These are phyloP conservation scores for Neurospora sp. DNA, from an alignment of 495 filamentous ascomycete genomes.

Conservation along the genomic window DNA sequence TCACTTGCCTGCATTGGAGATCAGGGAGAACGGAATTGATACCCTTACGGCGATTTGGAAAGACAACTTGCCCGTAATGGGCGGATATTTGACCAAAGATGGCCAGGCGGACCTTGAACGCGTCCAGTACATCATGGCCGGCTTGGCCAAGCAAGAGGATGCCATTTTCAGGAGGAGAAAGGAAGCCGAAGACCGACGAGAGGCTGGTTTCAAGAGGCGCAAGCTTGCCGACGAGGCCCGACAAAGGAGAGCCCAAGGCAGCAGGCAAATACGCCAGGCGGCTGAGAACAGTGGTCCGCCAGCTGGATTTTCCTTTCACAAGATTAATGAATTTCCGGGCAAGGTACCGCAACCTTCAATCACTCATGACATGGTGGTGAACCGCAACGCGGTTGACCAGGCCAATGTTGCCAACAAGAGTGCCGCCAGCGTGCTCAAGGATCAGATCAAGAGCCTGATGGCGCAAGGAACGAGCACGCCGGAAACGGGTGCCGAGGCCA, in stretches of 20 bases:
- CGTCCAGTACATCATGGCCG: constrained; percentile 80
- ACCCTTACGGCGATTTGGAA: constrained; percentile 92
- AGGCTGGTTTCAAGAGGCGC: constrained; percentile 66
- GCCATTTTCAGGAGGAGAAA: constrained; percentile 82
- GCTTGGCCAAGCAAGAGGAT: constrained; percentile 89
- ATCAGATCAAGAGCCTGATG: constrained; percentile 53
- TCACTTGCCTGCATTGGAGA: constrained; percentile 91
- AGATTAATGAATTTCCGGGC: constrained; percentile 48
- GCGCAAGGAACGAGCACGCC: constrained; percentile 9
- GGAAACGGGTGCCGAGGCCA: neutral
- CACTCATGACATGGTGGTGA: constrained; percentile 84
- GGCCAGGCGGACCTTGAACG: constrained; percentile 79
- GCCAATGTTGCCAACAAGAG: constrained; percentile 88
- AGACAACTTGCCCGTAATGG: constrained; percentile 84
- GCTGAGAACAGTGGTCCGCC: constrained; percentile 13
- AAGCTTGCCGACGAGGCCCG: constrained; percentile 52
- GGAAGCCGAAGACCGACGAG: constrained; percentile 70
- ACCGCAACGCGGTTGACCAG: constrained; percentile 61
- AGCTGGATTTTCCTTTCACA: constrained; percentile 17
- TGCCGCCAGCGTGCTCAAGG: constrained; percentile 82
- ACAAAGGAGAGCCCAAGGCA: constrained; percentile 11
- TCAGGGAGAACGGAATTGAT: constrained; percentile 94
- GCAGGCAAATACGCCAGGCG: constrained; percentile 7
- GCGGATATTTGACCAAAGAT: constrained; percentile 90
- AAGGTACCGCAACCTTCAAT: constrained; percentile 46